Conservation (phyloP, 2,329 filamentous ascomycete species). For the Zalaria obscura region DNA sequence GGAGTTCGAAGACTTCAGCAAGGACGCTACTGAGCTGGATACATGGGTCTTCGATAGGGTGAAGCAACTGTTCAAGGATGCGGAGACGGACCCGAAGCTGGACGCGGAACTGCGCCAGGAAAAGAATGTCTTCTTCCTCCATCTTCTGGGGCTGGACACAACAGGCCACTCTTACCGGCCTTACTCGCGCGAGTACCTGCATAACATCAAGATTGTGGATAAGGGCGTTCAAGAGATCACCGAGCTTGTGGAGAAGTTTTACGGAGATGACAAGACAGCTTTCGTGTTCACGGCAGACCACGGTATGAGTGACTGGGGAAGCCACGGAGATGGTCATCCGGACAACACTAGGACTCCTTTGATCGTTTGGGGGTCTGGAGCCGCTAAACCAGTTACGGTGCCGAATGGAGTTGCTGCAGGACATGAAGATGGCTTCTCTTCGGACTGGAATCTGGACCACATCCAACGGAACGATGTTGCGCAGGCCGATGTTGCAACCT, state of each 20-base stretch:
- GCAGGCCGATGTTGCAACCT: constrained; percentile 83
- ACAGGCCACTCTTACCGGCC: constrained; percentile 75
- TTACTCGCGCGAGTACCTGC: constrained; percentile 87
- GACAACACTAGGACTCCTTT: constrained; percentile 92
- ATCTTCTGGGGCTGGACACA: constrained; percentile 84
- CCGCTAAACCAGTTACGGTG: constrained; percentile 55
- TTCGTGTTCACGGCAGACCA: constrained; percentile 97
- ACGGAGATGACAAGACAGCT: constrained; percentile 66
- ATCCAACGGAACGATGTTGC: constrained; percentile 80
- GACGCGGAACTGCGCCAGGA: constrained; percentile 61
- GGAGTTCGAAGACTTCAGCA: constrained; percentile 82
- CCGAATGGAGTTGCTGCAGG: constrained; percentile 51
- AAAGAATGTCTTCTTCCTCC: constrained; percentile 87
- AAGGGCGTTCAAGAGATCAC: constrained; percentile 75
- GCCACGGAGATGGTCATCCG: constrained; percentile 92
- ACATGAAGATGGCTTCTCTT: constrained; percentile 76
- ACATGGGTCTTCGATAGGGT: constrained; percentile 94
- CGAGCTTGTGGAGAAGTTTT: constrained; percentile 71
- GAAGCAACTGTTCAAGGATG: constrained; percentile 70
- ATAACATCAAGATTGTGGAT: constrained; percentile 92
- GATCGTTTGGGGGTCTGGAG: constrained; percentile 84
- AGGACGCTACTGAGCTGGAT: constrained; percentile 68
- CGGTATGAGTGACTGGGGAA: constrained; percentile 99
- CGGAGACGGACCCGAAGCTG: constrained; percentile 63
- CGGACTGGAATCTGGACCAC: constrained; percentile 72